These are phyloP conservation scores for Aethionema arabicum DNA, from an alignment of 345 rosid species.

Conservation along the genomic window DNA sequence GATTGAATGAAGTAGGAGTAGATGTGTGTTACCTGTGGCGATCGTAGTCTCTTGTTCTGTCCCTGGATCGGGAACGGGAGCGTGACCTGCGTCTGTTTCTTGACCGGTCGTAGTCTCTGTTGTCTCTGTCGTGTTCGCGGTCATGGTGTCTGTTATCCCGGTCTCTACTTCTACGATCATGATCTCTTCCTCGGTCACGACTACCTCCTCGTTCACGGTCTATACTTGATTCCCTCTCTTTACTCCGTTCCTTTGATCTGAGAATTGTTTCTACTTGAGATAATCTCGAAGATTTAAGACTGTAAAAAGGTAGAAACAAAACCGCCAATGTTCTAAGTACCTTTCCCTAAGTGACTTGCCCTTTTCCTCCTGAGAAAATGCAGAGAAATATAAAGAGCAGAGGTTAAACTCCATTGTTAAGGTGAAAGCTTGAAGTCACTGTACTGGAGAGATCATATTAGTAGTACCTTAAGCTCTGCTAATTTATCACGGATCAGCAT, in stretches of 20 bases:
- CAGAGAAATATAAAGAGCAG: conserved; percentile 6
- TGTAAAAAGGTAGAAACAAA: not conserved
- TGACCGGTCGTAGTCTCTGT: conserved; percentile 22
- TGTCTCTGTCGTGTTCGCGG: conserved; percentile 40
- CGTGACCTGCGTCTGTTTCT: conserved; percentile 76
- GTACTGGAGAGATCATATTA: not conserved
- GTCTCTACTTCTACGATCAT: conserved; percentile 65
- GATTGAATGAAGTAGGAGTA: not conserved
- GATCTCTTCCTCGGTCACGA: conserved; percentile 68
- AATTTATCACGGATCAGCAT: conserved; percentile 93
- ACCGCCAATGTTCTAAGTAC: conserved; percentile 45
- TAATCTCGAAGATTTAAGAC: not conserved
- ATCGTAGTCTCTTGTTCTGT: conserved; percentile 73
- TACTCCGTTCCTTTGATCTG: conserved; percentile 71
- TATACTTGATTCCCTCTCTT: conserved; percentile 59
- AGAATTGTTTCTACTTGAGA: not conserved
- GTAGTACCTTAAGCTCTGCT: conserved; percentile 72
- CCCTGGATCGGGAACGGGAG: conserved; percentile 82
- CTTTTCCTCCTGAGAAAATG: conserved; percentile 64
- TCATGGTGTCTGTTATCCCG: conserved; percentile 47
- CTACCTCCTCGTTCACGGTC: conserved; percentile 58
- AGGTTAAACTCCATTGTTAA: not conserved
- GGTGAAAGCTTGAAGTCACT: no score
- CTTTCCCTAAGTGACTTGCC: conserved; percentile 62
- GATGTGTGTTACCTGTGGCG: conserved; percentile 61